These are phyloP conservation scores for Magnaporthiopsis incrustans DNA, from an alignment of 2,329 filamentous ascomycete species.

Conservation along the genomic window DNA sequence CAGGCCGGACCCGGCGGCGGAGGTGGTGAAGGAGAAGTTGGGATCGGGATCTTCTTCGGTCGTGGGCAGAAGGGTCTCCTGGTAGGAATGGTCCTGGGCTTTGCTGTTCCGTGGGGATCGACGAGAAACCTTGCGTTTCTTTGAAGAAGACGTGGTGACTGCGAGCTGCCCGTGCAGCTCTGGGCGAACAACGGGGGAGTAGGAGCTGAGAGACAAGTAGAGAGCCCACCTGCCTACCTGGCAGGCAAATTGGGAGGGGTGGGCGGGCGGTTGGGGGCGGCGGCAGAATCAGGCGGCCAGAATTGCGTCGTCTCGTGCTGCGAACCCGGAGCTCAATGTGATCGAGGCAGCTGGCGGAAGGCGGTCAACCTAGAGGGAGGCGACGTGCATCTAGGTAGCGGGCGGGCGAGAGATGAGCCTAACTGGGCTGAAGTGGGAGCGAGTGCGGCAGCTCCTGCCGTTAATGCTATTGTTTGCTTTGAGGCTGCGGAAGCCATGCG, in stretches of 20 bases:
- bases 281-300: not conserved
- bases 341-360: not conserved
- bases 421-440: not conserved
- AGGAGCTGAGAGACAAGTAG: not conserved
- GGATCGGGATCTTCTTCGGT: conserved; percentile 43
- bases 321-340: not conserved
- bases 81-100: conserved; percentile 22
- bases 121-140: conserved; percentile 61
- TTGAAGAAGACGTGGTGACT: conserved; percentile 65
- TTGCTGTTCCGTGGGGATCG: conserved; percentile 31
- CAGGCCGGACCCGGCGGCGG: conserved; percentile 26
- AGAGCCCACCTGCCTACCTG: not conserved
- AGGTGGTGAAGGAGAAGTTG: conserved; percentile 40
- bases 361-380: not conserved
- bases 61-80: conserved; percentile 41
- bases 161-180: conserved; percentile 61
- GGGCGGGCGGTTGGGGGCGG: not conserved
- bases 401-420: conserved; percentile 1
- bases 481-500: not conserved
- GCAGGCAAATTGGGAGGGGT: not conserved
- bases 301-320: not conserved
- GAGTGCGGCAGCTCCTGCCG: not conserved
- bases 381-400: conserved; percentile 4
- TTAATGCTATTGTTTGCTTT: not conserved
- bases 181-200: conserved; percentile 14